These are phyloP conservation scores for Globisporangium viniferum DNA, from an alignment of 352 stramenopile genomes.

Conservation along the genomic window DNA sequence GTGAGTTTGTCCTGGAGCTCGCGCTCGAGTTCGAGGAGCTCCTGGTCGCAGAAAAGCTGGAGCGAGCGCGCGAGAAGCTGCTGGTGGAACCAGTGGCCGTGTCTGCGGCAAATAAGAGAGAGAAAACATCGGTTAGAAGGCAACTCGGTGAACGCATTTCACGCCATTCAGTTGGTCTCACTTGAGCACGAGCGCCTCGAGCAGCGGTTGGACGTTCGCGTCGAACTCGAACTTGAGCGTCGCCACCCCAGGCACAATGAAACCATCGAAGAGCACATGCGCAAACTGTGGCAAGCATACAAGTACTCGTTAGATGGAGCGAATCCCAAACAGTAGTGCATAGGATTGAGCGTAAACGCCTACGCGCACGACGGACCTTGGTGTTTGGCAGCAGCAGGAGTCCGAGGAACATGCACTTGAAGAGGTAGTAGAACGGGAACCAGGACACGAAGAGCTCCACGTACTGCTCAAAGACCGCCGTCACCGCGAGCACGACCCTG, in stretches of 20 bases:
- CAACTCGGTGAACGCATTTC: background rate
- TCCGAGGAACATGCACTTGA: slow-evolving; percentile 60
- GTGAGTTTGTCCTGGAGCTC: slow-evolving; percentile 52
- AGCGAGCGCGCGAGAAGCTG: slow-evolving; percentile 52
- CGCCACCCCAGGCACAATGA: slow-evolving; percentile 47
- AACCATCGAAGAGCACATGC: slow-evolving; percentile 63
- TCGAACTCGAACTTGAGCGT: slow-evolving; percentile 39
- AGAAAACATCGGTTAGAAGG: background rate
- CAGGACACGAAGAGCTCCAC: slow-evolving; percentile 67
- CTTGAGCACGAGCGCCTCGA: slow-evolving; percentile 54
- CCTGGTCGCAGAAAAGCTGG: slow-evolving; percentile 36
- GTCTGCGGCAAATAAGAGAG: slow-evolving; percentile 18
- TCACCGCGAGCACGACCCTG: slow-evolving; percentile 59
- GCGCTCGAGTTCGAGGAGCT: slow-evolving; percentile 43
- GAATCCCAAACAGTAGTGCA: background rate
- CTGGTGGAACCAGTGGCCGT: slow-evolving; percentile 68
- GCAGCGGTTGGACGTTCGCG: slow-evolving; percentile 42
- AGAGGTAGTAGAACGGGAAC: slow-evolving; percentile 78
- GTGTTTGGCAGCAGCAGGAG: slow-evolving; percentile 57
- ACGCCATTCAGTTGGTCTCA: slow-evolving; percentile 15
- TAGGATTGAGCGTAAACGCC: background rate
- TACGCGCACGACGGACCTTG: slow-evolving; percentile 28
- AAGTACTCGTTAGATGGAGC: background rate
- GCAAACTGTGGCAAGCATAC: slow-evolving; percentile 28
- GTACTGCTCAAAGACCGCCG: slow-evolving; percentile 63